Base-by-base conservation (phyloP, 805 yeast genomes). In the Cyberlindnera misumaiensis region DNA sequence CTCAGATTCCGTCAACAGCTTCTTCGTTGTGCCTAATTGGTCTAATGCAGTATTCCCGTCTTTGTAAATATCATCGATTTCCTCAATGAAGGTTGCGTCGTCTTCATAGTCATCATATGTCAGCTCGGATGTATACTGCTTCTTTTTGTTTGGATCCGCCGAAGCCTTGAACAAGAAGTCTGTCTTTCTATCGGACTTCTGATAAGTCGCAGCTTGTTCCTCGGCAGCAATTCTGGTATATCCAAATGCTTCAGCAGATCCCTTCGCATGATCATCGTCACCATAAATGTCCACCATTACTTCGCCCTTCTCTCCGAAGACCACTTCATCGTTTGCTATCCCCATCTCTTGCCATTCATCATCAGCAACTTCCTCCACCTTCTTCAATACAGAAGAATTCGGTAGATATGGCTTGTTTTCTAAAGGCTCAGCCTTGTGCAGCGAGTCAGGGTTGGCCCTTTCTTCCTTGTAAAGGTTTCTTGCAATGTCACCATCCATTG, bases 181-280 rank as follows among this genome's bases (percentile, higher is more conserved):
- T 1, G 83, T 77, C 42, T 70, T 67, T 37, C 67, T 70, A 49
- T 77, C 79, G 4, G 75, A 63, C 28, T 58, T 64, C 25, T 70
- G 64, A 44, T 83, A 83, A 46, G 80, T 77, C 15, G 80, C 80
- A 7, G 88, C 86, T 55, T 93, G 97, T 46, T 81, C 87, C 49
- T 85, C 93, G 1, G 80, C 83, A 22, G 87, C 86, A 8, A 93
- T 82, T 52, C 94, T 81, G 0, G 97, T 93, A 57, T 93, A 93
- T 0, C 95, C 75, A 30, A 73, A 73, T 1, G 51, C 34, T 22
- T 44, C 36, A 14, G 44, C 43, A 20, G 36, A 34, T 7, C 24
- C 25, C 14, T 32, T 32, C 26, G 22, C 6, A 10, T 15, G 24
- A 17, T 16, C 30, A 12, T 11, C 30, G n/a, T 12, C 26, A 12